Base-by-base conservation (phyloP, 106 monocot species). In the Narthecium ossifragum region DNA sequence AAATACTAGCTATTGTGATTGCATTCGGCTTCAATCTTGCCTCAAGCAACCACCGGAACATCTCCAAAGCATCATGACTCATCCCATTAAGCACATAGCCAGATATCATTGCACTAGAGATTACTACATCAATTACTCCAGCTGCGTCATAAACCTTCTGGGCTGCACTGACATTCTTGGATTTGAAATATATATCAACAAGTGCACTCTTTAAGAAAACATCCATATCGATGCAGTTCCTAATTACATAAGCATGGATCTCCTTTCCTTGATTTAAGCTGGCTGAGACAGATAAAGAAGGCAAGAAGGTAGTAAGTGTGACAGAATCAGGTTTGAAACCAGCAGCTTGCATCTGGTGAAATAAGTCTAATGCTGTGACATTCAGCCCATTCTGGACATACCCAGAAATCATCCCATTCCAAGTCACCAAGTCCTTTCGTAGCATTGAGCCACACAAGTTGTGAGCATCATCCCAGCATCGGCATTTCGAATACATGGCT, bases 351-450 rank as follows among this genome's bases (percentile, higher is more conserved):
- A 98, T 98, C 55, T 61, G 52, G 31, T 64, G 63, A 26, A 98
- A 81, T 26, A 81, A 72, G 46, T 69, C 56, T 30, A 90, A 63
- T 0, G 96, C 90, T 45, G 84, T 76, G 8, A 73, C 55, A 31
- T 46, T 58, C 13, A 96, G 59, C 23, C 90, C 90, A 74, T 81
- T 98, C 55, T 98, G 90, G 8, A 84, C 90, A 65, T 61, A 98
- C 1, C 96, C 90, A 8, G 84, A 84, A 38, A 90, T 87, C 73
- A 98, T 79, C 32, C 75, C 75, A 62, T 90, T 98, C 90, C 86
- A 98, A 33, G 90, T 60, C 22, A 98, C 86, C 47, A 74, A 55
- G 58, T 84, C 86, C 40, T 61, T 37, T 0, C 73, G 49, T 27
- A 69, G 67, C 76, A 91, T 84, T 30, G 56, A 56, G 46, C 58